These are phyloP conservation scores for Conoideocrella luteorostrata DNA, from an alignment of 2,329 filamentous ascomycete species.

Conservation along the genomic window DNA sequence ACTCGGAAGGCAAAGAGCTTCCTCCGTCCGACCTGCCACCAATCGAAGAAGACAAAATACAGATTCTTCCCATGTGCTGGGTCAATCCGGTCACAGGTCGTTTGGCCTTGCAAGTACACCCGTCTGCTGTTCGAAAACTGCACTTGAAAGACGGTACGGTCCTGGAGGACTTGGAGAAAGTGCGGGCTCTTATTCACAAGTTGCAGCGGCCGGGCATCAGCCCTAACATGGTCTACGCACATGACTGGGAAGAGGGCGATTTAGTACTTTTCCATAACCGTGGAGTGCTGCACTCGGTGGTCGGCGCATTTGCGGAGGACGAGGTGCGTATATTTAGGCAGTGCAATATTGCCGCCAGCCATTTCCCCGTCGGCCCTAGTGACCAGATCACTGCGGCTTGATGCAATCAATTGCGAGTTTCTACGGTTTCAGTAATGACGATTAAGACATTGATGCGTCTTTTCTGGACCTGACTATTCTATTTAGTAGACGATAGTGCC, in stretches of 20 bases:
- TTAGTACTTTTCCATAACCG: constrained; percentile 74
- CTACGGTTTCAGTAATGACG: no score
- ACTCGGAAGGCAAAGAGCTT: constrained; percentile 60
- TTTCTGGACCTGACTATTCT: no score
- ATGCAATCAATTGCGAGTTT: no score
- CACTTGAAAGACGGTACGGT: constrained; percentile 60
- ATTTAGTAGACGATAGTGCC: no score
- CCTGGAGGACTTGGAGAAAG: constrained; percentile 60
- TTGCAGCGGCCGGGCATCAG: constrained; percentile 68
- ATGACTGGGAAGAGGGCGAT: constrained; percentile 74
- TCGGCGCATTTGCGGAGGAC: constrained; percentile 66
- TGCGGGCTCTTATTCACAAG: constrained; percentile 61
- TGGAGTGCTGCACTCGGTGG: constrained; percentile 67
- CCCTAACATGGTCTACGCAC: constrained; percentile 61
- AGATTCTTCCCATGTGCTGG: constrained; percentile 72
- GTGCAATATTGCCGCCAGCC: constrained; percentile 69
- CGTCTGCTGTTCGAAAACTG: constrained; percentile 62
- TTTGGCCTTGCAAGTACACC: constrained; percentile 68
- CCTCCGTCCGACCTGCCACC: constrained; percentile 53
- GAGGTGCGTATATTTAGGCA: constrained; percentile 71
- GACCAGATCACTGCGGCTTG: no score
- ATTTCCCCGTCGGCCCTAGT: constrained; percentile 45
- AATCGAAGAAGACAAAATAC: constrained; percentile 59
- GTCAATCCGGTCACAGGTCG: constrained; percentile 65
- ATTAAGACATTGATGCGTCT: no score